A percentile compares a stretch with the other conserved stretches of the same genome.
Conservation (phyloP, 495 filamentous ascomycete species). For the Daldinia childiae region DNA sequence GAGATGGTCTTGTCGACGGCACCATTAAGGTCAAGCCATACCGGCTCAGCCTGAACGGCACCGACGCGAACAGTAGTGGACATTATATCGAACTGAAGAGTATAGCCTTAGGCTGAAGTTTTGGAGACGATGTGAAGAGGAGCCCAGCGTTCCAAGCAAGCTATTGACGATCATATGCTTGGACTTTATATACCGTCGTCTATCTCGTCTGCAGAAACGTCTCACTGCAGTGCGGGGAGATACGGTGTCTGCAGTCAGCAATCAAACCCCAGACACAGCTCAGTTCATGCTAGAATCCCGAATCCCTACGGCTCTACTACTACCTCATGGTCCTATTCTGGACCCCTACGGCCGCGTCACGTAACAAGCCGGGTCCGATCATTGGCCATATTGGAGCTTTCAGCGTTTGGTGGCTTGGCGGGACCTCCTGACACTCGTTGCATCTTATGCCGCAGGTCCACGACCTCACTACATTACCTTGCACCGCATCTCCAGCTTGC, state of each 20-base stretch:
- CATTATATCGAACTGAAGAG: constrained; percentile 30
- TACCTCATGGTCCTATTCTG: constrained; percentile 15
- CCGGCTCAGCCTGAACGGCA: constrained; percentile 63
- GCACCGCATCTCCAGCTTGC: constrained; percentile 9
- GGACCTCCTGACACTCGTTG: background rate
- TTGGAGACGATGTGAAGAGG: constrained; percentile 6
- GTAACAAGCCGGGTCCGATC: background rate
- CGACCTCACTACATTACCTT: constrained; percentile 9
- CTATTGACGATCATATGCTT: constrained; percentile 26
- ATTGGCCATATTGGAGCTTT: constrained; percentile 20
- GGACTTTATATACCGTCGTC: constrained; percentile 28
- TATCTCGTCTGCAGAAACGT: constrained; percentile 27
- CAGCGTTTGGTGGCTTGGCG: constrained; percentile 16
- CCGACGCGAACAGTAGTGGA: constrained; percentile 51
- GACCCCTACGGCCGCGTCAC: constrained; percentile 33
- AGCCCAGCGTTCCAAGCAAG: background rate
- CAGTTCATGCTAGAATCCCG: constrained; percentile 36
- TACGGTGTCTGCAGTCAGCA: constrained; percentile 44
- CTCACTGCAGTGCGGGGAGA: constrained; percentile 43
- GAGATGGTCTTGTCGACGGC: constrained; percentile 62
- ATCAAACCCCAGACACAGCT: constrained; percentile 38
- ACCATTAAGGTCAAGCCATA: constrained; percentile 62
- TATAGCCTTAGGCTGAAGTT: background rate
- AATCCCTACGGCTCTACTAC: constrained; percentile 17
- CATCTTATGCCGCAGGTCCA: constrained; percentile 21